These are phyloP conservation scores for Urtica urens DNA, from an alignment of 306 rosid genomes.

Conservation along the genomic window DNA sequence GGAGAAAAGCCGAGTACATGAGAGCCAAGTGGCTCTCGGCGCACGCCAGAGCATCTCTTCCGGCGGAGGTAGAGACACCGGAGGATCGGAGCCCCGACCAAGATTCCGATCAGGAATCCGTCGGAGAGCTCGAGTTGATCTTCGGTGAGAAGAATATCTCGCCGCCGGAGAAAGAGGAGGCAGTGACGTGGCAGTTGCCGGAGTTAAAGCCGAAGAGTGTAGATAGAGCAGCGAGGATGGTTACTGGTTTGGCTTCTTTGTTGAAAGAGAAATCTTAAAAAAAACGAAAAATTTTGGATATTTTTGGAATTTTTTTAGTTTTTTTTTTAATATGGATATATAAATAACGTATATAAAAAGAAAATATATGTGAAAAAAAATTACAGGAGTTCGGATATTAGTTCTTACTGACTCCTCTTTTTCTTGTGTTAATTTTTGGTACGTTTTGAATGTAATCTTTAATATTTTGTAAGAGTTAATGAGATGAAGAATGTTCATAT, in stretches of 20 bases:
- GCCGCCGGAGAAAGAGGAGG: conserved; percentile 10
- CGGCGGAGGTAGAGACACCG: conserved; percentile 4
- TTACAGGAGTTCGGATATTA: conserved; percentile 19
- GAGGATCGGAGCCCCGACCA: too few species aligned
- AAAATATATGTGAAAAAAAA: conserved; percentile 2
- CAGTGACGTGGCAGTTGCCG: conserved; percentile 63
- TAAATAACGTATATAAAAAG: conserved; percentile 10
- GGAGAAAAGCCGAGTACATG: conserved; percentile 91
- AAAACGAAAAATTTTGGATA: conserved; percentile 17
- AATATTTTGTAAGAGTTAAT: background rate
- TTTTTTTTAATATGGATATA: conserved; percentile 12
- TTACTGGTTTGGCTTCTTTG: conserved; percentile 89
- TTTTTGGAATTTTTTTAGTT: conserved; percentile 9
- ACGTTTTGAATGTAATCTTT: background rate
- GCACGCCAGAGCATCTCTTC: conserved; percentile 22
- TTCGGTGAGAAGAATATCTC: conserved; percentile 47
- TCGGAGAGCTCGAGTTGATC: conserved; percentile 24
- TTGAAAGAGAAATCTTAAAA: conserved; percentile 51
- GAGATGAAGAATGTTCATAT: conserved; percentile 8
- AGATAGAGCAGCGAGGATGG: conserved; percentile 63
- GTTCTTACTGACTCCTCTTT: conserved; percentile 5
- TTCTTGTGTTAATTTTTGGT: background rate
- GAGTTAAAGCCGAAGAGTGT: conserved; percentile 72
- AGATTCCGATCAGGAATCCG: too few species aligned
- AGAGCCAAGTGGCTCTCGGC: conserved; percentile 87